These are phyloP conservation scores for Elongisporangium prolatum DNA, from an alignment of 352 stramenopile genomes.

Conservation along the genomic window DNA sequence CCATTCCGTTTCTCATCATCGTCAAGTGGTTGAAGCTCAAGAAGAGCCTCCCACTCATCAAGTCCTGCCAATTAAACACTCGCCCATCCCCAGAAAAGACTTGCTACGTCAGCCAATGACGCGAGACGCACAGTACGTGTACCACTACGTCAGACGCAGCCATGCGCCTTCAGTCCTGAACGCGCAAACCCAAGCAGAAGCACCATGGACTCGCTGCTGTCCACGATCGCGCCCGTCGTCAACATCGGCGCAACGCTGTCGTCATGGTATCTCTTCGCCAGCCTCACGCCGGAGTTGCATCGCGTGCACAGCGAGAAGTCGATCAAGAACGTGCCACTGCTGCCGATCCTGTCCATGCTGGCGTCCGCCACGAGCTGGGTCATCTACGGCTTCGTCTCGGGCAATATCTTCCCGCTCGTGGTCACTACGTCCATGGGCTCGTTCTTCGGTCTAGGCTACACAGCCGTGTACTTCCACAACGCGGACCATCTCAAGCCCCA, in stretches of 20 bases:
- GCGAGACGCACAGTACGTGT: neutral
- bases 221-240: neutral
- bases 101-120: neutral
- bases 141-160: neutral
- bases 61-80: neutral
- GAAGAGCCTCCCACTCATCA: too few species aligned
- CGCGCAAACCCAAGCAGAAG: neutral
- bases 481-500: constrained; percentile 11
- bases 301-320: constrained; percentile 26
- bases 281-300: constrained; percentile 32
- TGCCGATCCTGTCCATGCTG: constrained; percentile 59
- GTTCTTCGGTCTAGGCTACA: constrained; percentile 33
- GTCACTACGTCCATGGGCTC: constrained; percentile 43
- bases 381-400: constrained; percentile 42
- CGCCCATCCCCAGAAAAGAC: neutral
- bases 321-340: constrained; percentile 20
- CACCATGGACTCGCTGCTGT: neutral
- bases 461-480: constrained; percentile 35
- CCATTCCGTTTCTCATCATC: too few species aligned
- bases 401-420: constrained; percentile 50
- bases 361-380: constrained; percentile 50
- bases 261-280: constrained; percentile 42
- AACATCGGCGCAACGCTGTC: constrained; percentile 24
- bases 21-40: too few species aligned
- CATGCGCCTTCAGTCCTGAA: neutral